A percentile compares a stretch with the other conserved stretches of the same genome.
Evolutionary conservation across 2,329 filamentous ascomycete species (phyloP).

Genomic region (Monilinia fructigena): DNA sequence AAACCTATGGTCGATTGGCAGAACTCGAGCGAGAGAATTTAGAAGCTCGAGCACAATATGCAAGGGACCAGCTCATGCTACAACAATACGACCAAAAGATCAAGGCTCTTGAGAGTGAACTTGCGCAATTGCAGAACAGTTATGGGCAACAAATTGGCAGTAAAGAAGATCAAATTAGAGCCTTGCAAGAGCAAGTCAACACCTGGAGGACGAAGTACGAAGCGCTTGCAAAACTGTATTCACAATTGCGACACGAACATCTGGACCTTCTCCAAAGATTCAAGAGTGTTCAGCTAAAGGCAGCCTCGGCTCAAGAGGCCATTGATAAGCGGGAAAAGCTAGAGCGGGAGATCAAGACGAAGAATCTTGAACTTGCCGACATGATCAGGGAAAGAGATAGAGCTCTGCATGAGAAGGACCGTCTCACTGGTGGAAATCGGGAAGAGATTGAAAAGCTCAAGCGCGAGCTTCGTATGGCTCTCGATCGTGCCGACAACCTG

Average conservation of each 20-base stretch:
- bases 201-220: slow-evolving; percentile 98
- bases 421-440: slow-evolving; percentile 78
- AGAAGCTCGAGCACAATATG: slow-evolving; percentile 90
- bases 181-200: slow-evolving; percentile 94
- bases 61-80: slow-evolving; percentile 94
- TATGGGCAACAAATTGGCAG: slow-evolving; percentile 81
- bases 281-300: slow-evolving; percentile 93
- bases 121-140: slow-evolving; percentile 77
- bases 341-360: slow-evolving; percentile 96
- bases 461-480: slow-evolving; percentile 86
- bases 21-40: slow-evolving; percentile 95
- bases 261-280: slow-evolving; percentile 93
- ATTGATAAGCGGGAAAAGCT: slow-evolving; percentile 93
- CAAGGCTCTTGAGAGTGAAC: slow-evolving; percentile 86
- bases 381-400: slow-evolving; percentile 98
- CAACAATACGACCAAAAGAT: slow-evolving; percentile 95
- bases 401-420: slow-evolving; percentile 89
- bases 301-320: slow-evolving; percentile 92
- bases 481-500: slow-evolving; percentile 87
- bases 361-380: slow-evolving; percentile 96
- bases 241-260: slow-evolving; percentile 91
- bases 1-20: slow-evolving; percentile 92
- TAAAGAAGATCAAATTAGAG: slow-evolving; percentile 90
- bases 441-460: slow-evolving; percentile 94
- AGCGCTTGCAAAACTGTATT: slow-evolving; percentile 93